Conservation (phyloP, 441 rosid genomes). For the Gossypium trilobum region DNA sequence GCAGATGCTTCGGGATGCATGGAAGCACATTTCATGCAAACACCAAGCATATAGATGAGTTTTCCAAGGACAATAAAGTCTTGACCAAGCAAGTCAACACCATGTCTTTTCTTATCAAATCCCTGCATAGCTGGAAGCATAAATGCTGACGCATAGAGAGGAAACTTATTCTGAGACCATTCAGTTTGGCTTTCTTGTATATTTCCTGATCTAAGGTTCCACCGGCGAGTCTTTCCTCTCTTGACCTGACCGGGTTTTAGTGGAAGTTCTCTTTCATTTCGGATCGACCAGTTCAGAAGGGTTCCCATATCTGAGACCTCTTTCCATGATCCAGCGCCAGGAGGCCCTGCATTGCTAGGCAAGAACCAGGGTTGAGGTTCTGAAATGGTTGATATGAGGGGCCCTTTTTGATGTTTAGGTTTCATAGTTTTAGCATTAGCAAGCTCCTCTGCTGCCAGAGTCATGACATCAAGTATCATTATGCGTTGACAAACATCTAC, state of each 20-base stretch:
- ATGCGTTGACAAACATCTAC: slow-evolving; percentile 89
- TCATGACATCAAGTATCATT: slow-evolving; percentile 93
- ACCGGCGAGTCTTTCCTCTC: slow-evolving; percentile 71
- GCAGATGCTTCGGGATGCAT: slow-evolving; percentile 95
- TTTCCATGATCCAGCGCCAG: slow-evolving; percentile 65
- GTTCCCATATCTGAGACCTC: slow-evolving; percentile 60
- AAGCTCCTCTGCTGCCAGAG: slow-evolving; percentile 88
- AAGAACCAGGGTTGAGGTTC: slow-evolving; percentile 90
- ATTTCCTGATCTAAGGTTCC: slow-evolving; percentile 53
- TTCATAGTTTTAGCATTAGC: slow-evolving; percentile 53
- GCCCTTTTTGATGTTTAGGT: slow-evolving; percentile 40
- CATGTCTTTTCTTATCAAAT: slow-evolving; percentile 84
- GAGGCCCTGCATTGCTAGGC: slow-evolving; percentile 68
- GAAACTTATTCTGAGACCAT: slow-evolving; percentile 70
- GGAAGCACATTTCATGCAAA: slow-evolving; percentile 75
- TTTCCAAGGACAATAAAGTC: slow-evolving; percentile 92
- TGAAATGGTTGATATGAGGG: slow-evolving; percentile 58
- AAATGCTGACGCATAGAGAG: slow-evolving; percentile 80
- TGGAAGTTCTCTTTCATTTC: slow-evolving; percentile 86
- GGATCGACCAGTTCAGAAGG: slow-evolving; percentile 59
- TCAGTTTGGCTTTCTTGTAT: slow-evolving; percentile 37
- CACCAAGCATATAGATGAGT: slow-evolving; percentile 86
- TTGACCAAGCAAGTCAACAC: slow-evolving; percentile 87
- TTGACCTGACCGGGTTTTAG: slow-evolving; percentile 43
- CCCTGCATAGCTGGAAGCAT: slow-evolving; percentile 99